These are phyloP conservation scores for Collybia nuda DNA, from an alignment of 768 basidiomycete genomes.

Conservation along the genomic window DNA sequence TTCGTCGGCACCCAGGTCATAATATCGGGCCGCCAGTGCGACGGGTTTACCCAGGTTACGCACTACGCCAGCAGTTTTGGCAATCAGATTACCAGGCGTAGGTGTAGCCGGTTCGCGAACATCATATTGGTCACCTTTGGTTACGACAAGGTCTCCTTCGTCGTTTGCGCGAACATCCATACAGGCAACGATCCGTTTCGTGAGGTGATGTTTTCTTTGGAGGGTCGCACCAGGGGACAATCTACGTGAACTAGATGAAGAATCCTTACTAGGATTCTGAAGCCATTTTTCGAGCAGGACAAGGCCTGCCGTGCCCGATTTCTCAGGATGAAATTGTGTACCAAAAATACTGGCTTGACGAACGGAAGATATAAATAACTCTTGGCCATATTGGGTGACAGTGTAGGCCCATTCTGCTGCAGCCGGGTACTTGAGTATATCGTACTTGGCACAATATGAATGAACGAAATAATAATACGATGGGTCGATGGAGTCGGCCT, in stretches of 20 bases:
- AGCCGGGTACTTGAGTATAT: constrained; percentile 49
- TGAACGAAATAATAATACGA: constrained; percentile 96
- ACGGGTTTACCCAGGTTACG: constrained; percentile 98
- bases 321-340: constrained; percentile 98
- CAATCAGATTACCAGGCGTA: constrained; percentile 22
- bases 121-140: constrained; percentile 99
- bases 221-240: constrained; percentile 30
- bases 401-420: constrained; percentile 79
- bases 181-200: constrained; percentile 94
- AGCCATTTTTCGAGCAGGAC: constrained; percentile 82
- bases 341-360: constrained; percentile 85
- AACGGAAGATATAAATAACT: constrained; percentile 85
- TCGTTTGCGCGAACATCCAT: constrained; percentile 98
- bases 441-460: constrained; percentile 85
- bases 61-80: constrained; percentile 69
- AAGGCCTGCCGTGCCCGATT: constrained; percentile 88
- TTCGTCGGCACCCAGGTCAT: constrained; percentile 88
- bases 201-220: constrained; percentile 61
- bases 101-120: constrained; percentile 77
- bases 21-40: constrained; percentile 85
- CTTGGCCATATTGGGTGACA: constrained; percentile 91
- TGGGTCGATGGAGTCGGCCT: constrained; percentile 48
- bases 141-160: constrained; percentile 94
- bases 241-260: constrained; percentile 24
- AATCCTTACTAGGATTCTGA: constrained; percentile 44